phyloP scores from a whole-genome alignment of 352 stramenopile species.

The Phytophthora rubi region DNA sequence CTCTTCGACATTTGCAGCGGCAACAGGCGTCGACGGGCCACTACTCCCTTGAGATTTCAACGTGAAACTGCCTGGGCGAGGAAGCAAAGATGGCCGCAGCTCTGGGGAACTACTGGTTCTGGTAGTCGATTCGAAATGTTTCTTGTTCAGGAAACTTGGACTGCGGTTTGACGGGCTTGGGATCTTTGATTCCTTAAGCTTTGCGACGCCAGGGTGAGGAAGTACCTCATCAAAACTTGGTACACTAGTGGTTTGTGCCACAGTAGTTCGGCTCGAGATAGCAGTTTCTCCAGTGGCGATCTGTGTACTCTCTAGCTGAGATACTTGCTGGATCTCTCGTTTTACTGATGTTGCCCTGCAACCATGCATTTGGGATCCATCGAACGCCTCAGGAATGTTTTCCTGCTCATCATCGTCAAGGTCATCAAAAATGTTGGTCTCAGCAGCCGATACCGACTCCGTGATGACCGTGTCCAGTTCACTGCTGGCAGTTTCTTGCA shows the following conservation, averaged over 20 bases:
- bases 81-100: slow-evolving; percentile 6
- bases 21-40: slow-evolving; percentile 13
- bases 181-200: slow-evolving; percentile 29
- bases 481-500: neutral
- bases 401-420: slow-evolving; percentile 15
- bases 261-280: slow-evolving; percentile 6
- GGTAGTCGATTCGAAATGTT: slow-evolving; percentile 16
- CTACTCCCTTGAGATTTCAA: slow-evolving; percentile 27
- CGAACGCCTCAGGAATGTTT: slow-evolving; percentile 7
- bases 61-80: slow-evolving; percentile 28
- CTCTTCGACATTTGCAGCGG: slow-evolving; percentile 14
- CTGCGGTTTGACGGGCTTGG: slow-evolving; percentile 21
- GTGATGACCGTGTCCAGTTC: neutral
- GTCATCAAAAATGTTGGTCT: slow-evolving; percentile 6
- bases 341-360: slow-evolving; percentile 2
- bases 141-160: slow-evolving; percentile 10
- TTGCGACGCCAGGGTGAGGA: slow-evolving; percentile 14
- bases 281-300: neutral
- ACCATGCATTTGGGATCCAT: slow-evolving; percentile 38
- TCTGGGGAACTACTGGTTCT: slow-evolving; percentile 16
- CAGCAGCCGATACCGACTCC: neutral
- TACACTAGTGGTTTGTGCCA: slow-evolving; percentile 5
- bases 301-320: neutral
- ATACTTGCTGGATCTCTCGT: neutral
- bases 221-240: slow-evolving; percentile 19